Evolutionary conservation across 495 filamentous ascomycete species (phyloP).

Genomic region (Penicillium tannophilum): DNA sequence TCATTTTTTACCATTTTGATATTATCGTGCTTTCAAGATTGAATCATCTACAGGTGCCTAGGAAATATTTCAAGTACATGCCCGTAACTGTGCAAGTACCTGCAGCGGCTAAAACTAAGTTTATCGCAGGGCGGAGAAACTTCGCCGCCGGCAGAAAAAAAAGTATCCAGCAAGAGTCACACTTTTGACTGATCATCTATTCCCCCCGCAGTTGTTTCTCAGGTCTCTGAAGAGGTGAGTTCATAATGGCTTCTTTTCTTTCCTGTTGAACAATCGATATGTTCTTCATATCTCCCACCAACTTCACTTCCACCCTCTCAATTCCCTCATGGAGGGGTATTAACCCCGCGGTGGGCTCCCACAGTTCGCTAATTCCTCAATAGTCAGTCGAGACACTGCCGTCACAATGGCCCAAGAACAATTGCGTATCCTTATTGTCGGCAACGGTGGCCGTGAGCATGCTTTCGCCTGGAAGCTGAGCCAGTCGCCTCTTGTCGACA

Average conservation of each 20-base stretch:
- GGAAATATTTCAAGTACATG: too few species aligned
- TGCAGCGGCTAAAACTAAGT: constrained; percentile 5
- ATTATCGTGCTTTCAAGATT: too few species aligned
- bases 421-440: constrained; percentile 76
- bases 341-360: constrained; percentile 32
- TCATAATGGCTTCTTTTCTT: constrained; percentile 6
- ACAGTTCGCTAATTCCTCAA: constrained; percentile 23
- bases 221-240: constrained; percentile 39
- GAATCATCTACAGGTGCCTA: too few species aligned
- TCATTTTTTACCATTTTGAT: too few species aligned
- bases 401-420: constrained; percentile 47
- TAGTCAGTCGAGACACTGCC: constrained; percentile 39
- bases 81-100: not conserved
- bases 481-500: constrained; percentile 65
- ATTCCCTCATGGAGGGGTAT: constrained; percentile 25
- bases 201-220: constrained; percentile 33
- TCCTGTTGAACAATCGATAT: not conserved
- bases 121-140: constrained; percentile 25
- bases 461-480: constrained; percentile 92
- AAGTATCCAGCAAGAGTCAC: constrained; percentile 23
- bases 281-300: not conserved
- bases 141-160: constrained; percentile 33
- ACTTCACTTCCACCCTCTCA: not conserved
- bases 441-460: constrained; percentile 93
- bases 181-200: constrained; percentile 14